Evolutionary conservation across 225 moss, liverwort and hornwort species (phyloP).

Genomic region (Sphagnum contortum): DNA sequence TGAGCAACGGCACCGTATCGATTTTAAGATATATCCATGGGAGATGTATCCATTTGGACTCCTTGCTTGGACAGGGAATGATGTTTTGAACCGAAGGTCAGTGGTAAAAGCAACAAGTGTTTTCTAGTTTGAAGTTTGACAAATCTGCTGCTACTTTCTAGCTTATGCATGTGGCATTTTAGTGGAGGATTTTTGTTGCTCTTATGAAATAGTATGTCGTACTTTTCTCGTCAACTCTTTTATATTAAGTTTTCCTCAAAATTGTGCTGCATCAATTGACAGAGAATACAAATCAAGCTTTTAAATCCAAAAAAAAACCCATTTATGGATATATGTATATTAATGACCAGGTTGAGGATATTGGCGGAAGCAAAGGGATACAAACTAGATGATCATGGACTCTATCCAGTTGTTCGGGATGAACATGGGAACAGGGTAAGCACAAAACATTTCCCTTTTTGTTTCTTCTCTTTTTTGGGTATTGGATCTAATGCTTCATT

Average conservation of each 20-base stretch:
- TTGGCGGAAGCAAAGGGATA: conserved; percentile 66
- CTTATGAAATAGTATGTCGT: background rate
- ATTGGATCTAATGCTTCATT: no score
- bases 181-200: no score
- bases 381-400: conserved; percentile 81
- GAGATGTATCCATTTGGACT: conserved; percentile 85
- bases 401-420: conserved; percentile 52
- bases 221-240: background rate
- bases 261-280: background rate
- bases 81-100: conserved; percentile 85
- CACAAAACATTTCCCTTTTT: background rate
- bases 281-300: background rate
- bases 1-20: conserved; percentile 82
- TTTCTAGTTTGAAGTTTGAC: background rate
- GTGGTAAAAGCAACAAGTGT: conserved; percentile 1
- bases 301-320: background rate
- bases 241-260: background rate
- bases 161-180: no score
- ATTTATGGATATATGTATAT: background rate
- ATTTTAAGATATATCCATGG: conserved; percentile 76
- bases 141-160: background rate
- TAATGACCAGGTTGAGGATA: conserved; percentile 49
- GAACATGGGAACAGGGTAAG: conserved; percentile 53
- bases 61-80: conserved; percentile 97
- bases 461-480: no score